Conservation (phyloP, 176 grass and related monocot species). For the Tillandsia fasciculata region DNA sequence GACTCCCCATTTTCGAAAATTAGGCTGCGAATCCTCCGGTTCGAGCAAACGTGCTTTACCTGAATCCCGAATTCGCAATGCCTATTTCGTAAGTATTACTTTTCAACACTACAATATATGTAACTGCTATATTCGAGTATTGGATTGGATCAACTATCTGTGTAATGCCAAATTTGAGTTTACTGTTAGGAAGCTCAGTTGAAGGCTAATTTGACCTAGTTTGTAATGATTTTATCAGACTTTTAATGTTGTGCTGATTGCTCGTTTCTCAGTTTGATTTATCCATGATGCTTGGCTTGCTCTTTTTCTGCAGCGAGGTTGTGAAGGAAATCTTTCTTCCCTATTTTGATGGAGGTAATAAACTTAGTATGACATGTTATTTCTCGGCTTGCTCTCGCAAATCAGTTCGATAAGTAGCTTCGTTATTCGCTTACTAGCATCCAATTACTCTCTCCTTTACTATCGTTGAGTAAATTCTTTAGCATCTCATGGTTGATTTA, state of each 20-base stretch:
- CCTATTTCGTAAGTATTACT: constrained; percentile 58
- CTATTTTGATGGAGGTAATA: constrained; percentile 62
- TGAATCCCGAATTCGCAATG: constrained; percentile 33
- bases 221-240: not conserved
- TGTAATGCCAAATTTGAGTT: not conserved
- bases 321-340: constrained; percentile 71
- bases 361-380: not conserved
- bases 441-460: not conserved
- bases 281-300: too few relatives aligned
- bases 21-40: constrained; percentile 74
- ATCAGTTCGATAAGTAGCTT: not conserved
- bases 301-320: constrained; percentile 38
- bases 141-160: not conserved
- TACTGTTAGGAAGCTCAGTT: not conserved
- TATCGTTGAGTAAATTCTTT: not conserved
- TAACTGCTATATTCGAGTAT: not conserved
- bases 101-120: not conserved
- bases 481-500: constrained; percentile 2
- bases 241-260: too few relatives aligned
- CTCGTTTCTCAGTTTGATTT: too few relatives aligned
- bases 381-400: not conserved
- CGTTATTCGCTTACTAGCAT: not conserved
- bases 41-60: constrained; percentile 77
- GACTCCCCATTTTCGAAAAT: not conserved
- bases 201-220: not conserved